phyloP scores from a whole-genome alignment of 768 basidiomycete genomes.

The Tubosaeta sp. region DNA sequence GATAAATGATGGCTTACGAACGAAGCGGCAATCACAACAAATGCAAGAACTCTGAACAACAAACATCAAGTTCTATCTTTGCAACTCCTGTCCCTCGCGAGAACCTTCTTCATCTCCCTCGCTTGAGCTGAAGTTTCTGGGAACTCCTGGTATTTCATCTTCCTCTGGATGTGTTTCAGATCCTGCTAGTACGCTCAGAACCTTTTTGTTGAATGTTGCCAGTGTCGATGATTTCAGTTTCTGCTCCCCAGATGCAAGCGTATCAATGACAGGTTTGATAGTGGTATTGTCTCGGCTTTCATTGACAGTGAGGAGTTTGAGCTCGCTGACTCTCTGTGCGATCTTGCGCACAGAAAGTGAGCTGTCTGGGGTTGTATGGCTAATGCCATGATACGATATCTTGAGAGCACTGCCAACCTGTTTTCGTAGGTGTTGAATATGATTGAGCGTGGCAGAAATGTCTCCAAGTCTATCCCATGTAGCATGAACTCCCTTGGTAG shows the following conservation, averaged over 20 bases:
- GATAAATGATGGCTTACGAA: too few species aligned
- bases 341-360: constrained; percentile 9
- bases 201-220: constrained; percentile 33
- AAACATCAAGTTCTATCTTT: too few species aligned
- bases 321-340: background rate
- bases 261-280: constrained; percentile 14
- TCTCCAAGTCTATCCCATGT: constrained; percentile 32
- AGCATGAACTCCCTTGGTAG: constrained; percentile 29
- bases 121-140: too few species aligned
- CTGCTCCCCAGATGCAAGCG: constrained; percentile 10
- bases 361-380: constrained; percentile 21
- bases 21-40: too few species aligned
- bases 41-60: too few species aligned
- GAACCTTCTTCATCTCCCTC: too few species aligned
- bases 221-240: constrained; percentile 26
- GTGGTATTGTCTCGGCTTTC: background rate
- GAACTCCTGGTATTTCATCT: too few species aligned
- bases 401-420: constrained; percentile 19
- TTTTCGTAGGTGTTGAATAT: constrained; percentile 28
- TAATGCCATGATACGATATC: constrained; percentile 22
- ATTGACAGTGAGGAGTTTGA: too few species aligned
- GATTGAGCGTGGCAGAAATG: constrained; percentile 27
- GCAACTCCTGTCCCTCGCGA: too few species aligned
- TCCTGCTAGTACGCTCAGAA: constrained; percentile 9
- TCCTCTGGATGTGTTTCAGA: constrained; percentile 18